A percentile compares a stretch with the other conserved stretches of the same genome.
These are phyloP conservation scores for Phytomonas sp. DNA, from an alignment of 208 protist species.

Conservation along the genomic window DNA sequence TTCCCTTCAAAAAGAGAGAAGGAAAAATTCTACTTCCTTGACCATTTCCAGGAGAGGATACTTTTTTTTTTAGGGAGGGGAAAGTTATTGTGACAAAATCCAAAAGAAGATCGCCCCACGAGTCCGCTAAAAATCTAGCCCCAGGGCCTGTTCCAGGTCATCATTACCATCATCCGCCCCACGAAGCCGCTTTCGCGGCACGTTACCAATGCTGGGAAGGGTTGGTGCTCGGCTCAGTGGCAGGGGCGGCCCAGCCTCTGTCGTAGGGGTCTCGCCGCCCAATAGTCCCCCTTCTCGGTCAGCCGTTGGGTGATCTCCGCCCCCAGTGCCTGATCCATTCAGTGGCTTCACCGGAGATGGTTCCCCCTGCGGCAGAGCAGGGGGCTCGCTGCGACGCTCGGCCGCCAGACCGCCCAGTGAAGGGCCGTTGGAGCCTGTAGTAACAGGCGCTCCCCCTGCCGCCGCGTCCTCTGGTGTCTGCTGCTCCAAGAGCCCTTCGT, in stretches of 20 bases:
- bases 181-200: neutral
- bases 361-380: conserved; percentile 2
- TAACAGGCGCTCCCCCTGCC: neutral
- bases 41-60: neutral
- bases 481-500: conserved; percentile 43
- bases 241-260: neutral
- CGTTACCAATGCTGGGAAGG: neutral
- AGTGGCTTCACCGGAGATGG: neutral
- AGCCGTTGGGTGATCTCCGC: neutral
- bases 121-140: conserved; percentile 57
- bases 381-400: neutral
- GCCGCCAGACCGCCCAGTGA: neutral
- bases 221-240: neutral
- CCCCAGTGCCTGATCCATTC: neutral
- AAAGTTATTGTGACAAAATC: neutral
- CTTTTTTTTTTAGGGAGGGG: neutral
- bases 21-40: neutral
- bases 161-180: conserved; percentile 25
- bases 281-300: neutral
- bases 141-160: conserved; percentile 64
- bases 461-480: neutral
- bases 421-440: neutral
- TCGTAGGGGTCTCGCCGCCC: neutral
- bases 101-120: neutral
- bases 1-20: neutral